These are phyloP conservation scores for Phytophthora sp. DNA, from an alignment of 352 stramenopile species.

Conservation along the genomic window DNA sequence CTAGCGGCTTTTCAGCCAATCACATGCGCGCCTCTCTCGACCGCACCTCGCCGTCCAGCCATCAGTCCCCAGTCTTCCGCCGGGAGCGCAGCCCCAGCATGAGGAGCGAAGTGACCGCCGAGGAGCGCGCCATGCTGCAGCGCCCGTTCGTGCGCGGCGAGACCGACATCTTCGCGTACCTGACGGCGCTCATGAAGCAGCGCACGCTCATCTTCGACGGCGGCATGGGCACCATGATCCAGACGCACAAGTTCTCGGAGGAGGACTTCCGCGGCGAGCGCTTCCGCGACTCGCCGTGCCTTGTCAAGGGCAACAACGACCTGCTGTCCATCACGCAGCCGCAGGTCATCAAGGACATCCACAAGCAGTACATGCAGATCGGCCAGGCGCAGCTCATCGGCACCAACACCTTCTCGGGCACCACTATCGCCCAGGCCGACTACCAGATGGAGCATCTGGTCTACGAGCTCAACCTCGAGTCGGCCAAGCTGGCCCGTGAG, in stretches of 20 bases:
- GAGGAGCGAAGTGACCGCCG: conserved; percentile 39
- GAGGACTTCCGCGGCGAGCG: conserved; percentile 95
- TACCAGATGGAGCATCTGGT: conserved; percentile 97
- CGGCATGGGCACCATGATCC: conserved; percentile 99
- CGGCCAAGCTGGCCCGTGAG: conserved; percentile 90
- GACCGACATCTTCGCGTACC: conserved; percentile 77
- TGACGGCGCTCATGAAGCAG: conserved; percentile 79
- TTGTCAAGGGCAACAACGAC: conserved; percentile 98
- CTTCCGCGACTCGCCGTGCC: conserved; percentile 91
- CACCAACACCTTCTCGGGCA: conserved; percentile 98
- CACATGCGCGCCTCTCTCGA: too few species aligned
- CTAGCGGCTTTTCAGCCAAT: too few species aligned
- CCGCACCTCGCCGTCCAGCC: too few species aligned
- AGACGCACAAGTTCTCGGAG: conserved; percentile 92
- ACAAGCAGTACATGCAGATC: conserved; percentile 94
- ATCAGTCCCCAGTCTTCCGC: conserved; percentile 17
- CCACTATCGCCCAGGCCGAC: conserved; percentile 96
- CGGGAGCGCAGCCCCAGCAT: background rate
- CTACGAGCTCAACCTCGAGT: conserved; percentile 97
- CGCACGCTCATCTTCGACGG: conserved; percentile 96
- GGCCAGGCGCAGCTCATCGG: conserved; percentile 94
- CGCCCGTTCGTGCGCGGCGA: conserved; percentile 69
- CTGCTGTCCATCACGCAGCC: conserved; percentile 96
- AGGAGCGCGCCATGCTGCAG: conserved; percentile 58
- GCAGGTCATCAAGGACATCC: conserved; percentile 95